Evolutionary conservation across 192 early-diverging fungal genomes (phyloP).

Genomic region (Phycomyces blakesleeanus): DNA sequence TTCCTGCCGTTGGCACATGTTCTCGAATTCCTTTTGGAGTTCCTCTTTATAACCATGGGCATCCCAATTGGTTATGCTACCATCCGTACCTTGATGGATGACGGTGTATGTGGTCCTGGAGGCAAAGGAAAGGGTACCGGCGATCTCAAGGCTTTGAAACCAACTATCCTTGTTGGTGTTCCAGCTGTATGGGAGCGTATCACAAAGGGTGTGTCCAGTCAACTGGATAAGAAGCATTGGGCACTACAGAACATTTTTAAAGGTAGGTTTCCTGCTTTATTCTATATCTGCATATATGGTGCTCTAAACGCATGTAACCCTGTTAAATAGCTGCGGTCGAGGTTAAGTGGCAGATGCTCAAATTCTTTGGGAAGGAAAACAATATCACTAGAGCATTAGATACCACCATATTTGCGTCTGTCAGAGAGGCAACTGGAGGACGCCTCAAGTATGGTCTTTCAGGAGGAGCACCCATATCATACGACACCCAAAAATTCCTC

Average conservation of each 20-base stretch:
- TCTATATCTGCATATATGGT: neutral
- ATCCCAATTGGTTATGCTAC: conserved; percentile 55
- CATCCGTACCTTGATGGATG: conserved; percentile 66
- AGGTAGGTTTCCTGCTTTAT: conserved; percentile 21
- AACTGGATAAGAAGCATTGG: conserved; percentile 40
- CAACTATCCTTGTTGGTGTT: conserved; percentile 79
- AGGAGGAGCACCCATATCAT: conserved; percentile 73
- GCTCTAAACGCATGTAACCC: neutral
- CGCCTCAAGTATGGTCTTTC: conserved; percentile 55
- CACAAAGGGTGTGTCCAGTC: conserved; percentile 72
- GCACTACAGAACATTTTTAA: conserved; percentile 44
- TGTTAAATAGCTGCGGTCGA: conserved; percentile 41
- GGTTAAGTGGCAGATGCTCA: conserved; percentile 48
- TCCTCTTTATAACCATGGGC: conserved; percentile 59
- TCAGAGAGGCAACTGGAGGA: conserved; percentile 64
- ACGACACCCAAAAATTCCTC: conserved; percentile 74
- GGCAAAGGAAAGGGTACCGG: conserved; percentile 51
- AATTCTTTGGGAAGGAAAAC: conserved; percentile 41
- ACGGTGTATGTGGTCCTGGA: conserved; percentile 45
- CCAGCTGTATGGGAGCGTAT: conserved; percentile 86
- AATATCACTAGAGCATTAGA: conserved; percentile 55
- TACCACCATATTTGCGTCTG: conserved; percentile 53
- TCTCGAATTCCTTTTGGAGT: conserved; percentile 82
- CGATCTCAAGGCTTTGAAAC: conserved; percentile 65
- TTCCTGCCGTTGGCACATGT: conserved; percentile 72